Evolutionary conservation across 2,329 filamentous ascomycete species (phyloP).

Genomic region (Diaporthe sp.): DNA sequence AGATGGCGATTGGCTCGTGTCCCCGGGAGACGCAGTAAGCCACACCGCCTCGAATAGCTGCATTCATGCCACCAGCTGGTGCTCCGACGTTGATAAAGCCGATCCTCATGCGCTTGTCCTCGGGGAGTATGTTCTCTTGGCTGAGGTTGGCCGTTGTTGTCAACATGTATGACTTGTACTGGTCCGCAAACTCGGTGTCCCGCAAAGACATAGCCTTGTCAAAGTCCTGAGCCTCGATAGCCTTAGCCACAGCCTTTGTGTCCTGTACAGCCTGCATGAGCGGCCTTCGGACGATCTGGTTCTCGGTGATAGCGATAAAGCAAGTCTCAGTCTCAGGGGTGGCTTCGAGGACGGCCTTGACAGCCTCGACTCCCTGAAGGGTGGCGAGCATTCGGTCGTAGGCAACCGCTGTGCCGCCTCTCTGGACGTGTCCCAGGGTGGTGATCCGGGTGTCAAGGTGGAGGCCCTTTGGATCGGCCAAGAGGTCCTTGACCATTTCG

Average conservation of each 20-base stretch:
- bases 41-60: slow-evolving; percentile 90
- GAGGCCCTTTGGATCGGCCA: slow-evolving; percentile 81
- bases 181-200: slow-evolving; percentile 93
- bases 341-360: slow-evolving; percentile 89
- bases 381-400: slow-evolving; percentile 96
- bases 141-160: slow-evolving; percentile 86
- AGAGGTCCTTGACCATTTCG: slow-evolving; percentile 84
- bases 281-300: slow-evolving; percentile 93
- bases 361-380: slow-evolving; percentile 92
- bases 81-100: slow-evolving; percentile 98
- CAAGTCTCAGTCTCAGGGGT: slow-evolving; percentile 90
- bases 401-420: slow-evolving; percentile 90
- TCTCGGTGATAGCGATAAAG: slow-evolving; percentile 96
- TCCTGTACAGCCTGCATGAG: slow-evolving; percentile 88
- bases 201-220: slow-evolving; percentile 86
- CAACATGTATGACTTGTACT: slow-evolving; percentile 89
- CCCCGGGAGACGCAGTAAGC: slow-evolving; percentile 92
- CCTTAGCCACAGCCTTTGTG: slow-evolving; percentile 85
- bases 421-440: slow-evolving; percentile 95
- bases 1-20: slow-evolving; percentile 92
- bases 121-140: slow-evolving; percentile 70
- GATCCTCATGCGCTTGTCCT: slow-evolving; percentile 87
- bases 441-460: slow-evolving; percentile 93
- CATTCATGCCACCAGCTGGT: slow-evolving; percentile 98
- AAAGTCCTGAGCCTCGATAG: slow-evolving; percentile 88